These are phyloP conservation scores for Elsinoe perseae DNA, from an alignment of 2,329 filamentous ascomycete genomes.

Conservation along the genomic window DNA sequence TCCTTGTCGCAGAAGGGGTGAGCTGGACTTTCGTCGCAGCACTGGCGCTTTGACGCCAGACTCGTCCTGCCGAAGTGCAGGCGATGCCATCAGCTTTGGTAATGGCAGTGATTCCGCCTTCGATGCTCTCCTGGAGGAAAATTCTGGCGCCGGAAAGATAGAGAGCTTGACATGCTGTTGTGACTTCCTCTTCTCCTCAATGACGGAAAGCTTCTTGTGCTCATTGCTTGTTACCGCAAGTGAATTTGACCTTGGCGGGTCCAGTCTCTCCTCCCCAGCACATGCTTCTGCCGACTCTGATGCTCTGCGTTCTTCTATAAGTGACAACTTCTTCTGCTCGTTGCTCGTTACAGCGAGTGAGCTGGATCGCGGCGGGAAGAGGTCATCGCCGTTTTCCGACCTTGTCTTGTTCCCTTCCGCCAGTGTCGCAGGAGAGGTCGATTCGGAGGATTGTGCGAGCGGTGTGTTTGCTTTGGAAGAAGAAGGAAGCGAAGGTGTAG, in stretches of 20 bases:
- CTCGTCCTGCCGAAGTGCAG: neutral
- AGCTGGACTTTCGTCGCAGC: constrained; percentile 9
- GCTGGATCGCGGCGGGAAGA: constrained; percentile 16
- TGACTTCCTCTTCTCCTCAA: constrained; percentile 5
- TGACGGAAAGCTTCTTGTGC: constrained; percentile 2
- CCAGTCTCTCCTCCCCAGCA: neutral
- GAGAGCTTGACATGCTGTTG: constrained; percentile 3
- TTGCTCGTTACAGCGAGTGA: constrained; percentile 5
- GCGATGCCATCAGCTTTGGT: constrained; percentile 1
- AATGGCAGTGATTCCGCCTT: neutral
- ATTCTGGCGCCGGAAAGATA: neutral
- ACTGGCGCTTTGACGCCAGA: neutral
- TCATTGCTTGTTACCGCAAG: constrained; percentile 12
- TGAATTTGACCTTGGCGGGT: constrained; percentile 2
- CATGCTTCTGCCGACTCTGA: neutral
- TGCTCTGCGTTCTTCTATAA: constrained; percentile 27
- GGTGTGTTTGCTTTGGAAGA: constrained; percentile 34
- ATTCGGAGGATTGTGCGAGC: constrained; percentile 54
- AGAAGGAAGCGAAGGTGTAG: constrained; percentile 10
- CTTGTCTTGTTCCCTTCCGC: constrained; percentile 16
- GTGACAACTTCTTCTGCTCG: constrained; percentile 26
- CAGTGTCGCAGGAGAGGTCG: constrained; percentile 44
- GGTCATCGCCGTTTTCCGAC: constrained; percentile 27
- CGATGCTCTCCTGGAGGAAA: neutral
- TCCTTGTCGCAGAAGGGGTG: constrained; percentile 4